Conservation (phyloP, 805 yeast species). For the Jamesozyma hellenica region DNA sequence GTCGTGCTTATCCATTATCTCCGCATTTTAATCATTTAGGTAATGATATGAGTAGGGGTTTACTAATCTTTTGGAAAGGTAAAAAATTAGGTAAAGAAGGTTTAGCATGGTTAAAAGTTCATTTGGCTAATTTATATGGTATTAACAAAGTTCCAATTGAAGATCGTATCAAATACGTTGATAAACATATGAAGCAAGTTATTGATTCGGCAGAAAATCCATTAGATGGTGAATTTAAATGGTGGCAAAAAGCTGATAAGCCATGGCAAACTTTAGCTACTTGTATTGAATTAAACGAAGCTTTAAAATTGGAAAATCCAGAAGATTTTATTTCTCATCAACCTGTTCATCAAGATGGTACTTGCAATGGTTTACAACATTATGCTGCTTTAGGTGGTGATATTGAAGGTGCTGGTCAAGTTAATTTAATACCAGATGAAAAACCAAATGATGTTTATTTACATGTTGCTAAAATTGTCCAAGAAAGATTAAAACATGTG, state of each 20-base stretch:
- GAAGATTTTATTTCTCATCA: slow-evolving; percentile 55
- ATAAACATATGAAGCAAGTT: slow-evolving; percentile 46
- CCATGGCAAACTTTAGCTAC: slow-evolving; percentile 77
- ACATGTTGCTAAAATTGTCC: slow-evolving; percentile 58
- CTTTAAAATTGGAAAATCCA: slow-evolving; percentile 53
- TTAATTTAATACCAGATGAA: slow-evolving; percentile 59
- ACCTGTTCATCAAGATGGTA: slow-evolving; percentile 81
- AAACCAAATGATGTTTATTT: slow-evolving; percentile 71
- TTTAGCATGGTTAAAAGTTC: slow-evolving; percentile 65
- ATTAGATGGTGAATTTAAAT: slow-evolving; percentile 37
- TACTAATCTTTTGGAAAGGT: slow-evolving; percentile 70
- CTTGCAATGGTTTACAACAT: slow-evolving; percentile 79
- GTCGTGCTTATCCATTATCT: slow-evolving; percentile 73
- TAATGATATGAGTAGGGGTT: slow-evolving; percentile 64
- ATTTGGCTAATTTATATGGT: slow-evolving; percentile 64
- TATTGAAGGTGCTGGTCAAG: slow-evolving; percentile 71
- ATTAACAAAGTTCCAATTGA: slow-evolving; percentile 60
- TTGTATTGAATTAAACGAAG: slow-evolving; percentile 56
- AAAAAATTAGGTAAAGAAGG: slow-evolving; percentile 56
- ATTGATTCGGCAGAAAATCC: slow-evolving; percentile 55
- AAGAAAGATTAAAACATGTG: slow-evolving; percentile 42
- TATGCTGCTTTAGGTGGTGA: slow-evolving; percentile 86
- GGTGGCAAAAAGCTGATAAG: slow-evolving; percentile 70
- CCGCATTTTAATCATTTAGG: slow-evolving; percentile 78
- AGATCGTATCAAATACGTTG: slow-evolving; percentile 52